Base-by-base conservation (phyloP, 345 rosid genomes). In the Lepidium africanum region DNA sequence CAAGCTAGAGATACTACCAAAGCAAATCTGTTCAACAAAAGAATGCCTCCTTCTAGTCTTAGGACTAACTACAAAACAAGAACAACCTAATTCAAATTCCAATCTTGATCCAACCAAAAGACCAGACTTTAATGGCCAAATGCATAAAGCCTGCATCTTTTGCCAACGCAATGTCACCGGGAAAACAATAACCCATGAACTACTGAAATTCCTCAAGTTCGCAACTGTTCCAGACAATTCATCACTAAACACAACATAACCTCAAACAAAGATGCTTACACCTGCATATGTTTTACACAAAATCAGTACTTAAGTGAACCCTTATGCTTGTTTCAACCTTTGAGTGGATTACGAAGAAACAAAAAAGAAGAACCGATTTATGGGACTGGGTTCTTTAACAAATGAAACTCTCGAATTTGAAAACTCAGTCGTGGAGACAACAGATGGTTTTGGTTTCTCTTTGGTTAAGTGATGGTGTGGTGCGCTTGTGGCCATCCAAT, bases 71-170 rank as follows among this genome's bases (percentile, higher is more conserved):
- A 65, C 46, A 69, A 42, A 76, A 69, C 74, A 69, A 72, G 69
- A 66, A 61, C 79, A 76, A 67, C 64, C 80, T 71, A 81, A 23
- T 45, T 85, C 85, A 73, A 52, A 71, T 16, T 76, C 82, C 78
- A 81, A 75, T 52, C 77, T 82, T 71, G 86, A 84, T 53, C 81
- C 75, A 23, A 66, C 73, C 33, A 71, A 81, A 47, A 78, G 75
- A 77, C 86, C 87, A 76, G 0, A 59, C 41, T 71, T 71, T 32
- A 54, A 59, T 7, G 76, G 79, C 64, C 65, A 76, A 21, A 65
- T 46, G 69, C 76, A 59, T 70, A 87, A 83, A 87, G 85, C 72
- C 83, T 86, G 93, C 97, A 90, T 93, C 63, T 76, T 85, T 83
- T 64, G 4, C 38, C 40, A 17, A 45, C 9, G 33, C 21, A 68